A percentile compares a stretch with the other conserved stretches of the same genome.
These are phyloP conservation scores for Serendipita indica DNA, from an alignment of 768 basidiomycete species.

Conservation along the genomic window DNA sequence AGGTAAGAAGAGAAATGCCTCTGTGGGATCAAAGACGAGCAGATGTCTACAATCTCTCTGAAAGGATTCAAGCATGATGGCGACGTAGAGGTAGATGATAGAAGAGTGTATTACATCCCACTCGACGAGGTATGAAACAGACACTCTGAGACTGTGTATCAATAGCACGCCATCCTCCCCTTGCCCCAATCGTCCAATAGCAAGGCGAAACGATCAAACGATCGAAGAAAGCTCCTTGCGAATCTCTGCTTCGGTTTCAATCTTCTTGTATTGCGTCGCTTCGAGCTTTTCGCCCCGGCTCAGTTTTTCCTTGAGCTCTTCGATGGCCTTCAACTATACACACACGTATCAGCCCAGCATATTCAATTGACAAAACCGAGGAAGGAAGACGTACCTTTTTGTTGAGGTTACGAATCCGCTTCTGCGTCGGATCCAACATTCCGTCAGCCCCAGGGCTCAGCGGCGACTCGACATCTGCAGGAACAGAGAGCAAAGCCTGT, in stretches of 20 bases:
- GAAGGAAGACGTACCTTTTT: constrained; percentile 60
- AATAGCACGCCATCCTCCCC: too few species aligned
- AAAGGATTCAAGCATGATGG: too few species aligned
- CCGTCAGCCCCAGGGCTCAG: constrained; percentile 14
- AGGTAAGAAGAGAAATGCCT: constrained; percentile 15
- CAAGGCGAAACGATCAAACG: not conserved
- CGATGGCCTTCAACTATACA: constrained; percentile 89
- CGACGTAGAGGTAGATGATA: not conserved
- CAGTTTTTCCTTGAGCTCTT: constrained; percentile 87
- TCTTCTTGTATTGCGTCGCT: constrained; percentile 92
- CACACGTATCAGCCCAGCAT: not conserved
- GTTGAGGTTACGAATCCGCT: constrained; percentile 86
- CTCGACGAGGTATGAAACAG: not conserved
- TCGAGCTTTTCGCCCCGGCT: constrained; percentile 84
- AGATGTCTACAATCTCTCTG: not conserved
- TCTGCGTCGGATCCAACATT: constrained; percentile 63
- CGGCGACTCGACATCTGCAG: constrained; percentile 26
- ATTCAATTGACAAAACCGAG: not conserved
- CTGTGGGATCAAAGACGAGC: constrained; percentile 10
- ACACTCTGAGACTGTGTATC: too few species aligned
- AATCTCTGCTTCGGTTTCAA: constrained; percentile 79
- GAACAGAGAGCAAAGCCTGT: constrained; percentile 39
- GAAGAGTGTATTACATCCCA: not conserved
- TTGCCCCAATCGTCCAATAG: too few species aligned
- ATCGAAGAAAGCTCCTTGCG: constrained; percentile 51